These are phyloP conservation scores for Paramecium tetraurelia DNA, from an alignment of 73 alveolate genomes.

Conservation along the genomic window DNA sequence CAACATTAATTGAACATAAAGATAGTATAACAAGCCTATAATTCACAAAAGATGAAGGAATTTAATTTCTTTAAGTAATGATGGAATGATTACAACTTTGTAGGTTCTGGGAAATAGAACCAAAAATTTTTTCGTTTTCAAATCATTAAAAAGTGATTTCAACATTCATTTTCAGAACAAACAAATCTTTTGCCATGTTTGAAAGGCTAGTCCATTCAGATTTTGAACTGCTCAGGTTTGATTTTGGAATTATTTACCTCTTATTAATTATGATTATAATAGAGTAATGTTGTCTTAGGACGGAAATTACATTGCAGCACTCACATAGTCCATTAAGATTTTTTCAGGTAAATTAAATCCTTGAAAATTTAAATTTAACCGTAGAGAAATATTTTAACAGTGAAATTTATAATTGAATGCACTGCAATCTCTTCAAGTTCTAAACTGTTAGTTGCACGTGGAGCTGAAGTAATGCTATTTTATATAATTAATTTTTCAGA, in stretches of 20 bases:
- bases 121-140: neutral
- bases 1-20: neutral
- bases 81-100: neutral
- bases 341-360: neutral
- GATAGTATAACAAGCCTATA: neutral
- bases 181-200: neutral
- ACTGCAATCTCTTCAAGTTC: neutral
- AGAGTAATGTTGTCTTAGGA: neutral
- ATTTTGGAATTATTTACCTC: neutral
- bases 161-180: neutral
- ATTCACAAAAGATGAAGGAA: neutral
- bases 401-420: neutral
- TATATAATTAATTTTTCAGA: neutral
- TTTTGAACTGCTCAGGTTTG: neutral
- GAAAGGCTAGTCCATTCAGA: neutral
- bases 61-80: neutral
- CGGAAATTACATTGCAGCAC: neutral
- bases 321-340: neutral
- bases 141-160: neutral
- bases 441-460: neutral
- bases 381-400: neutral
- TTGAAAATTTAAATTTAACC: neutral
- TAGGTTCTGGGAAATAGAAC: neutral
- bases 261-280: neutral
- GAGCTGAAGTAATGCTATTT: neutral